Percentiles rank a stretch among this genome's conserved stretches.
phyloP scores from a whole-genome alignment of 495 filamentous ascomycete genomes.

The Gamarada debralockiae region DNA sequence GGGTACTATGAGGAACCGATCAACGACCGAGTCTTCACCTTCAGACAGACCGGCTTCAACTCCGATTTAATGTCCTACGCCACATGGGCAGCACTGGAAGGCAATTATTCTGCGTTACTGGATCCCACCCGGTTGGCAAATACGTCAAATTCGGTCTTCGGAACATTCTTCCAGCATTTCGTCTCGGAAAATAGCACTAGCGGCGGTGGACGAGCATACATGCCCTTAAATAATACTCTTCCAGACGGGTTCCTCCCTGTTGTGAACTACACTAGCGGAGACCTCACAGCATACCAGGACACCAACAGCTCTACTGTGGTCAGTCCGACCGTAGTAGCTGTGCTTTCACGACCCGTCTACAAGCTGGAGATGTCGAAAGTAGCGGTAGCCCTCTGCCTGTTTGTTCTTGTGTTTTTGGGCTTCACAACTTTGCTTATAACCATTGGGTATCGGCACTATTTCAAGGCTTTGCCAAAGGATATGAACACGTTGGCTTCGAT shows the following conservation, averaged over 20 bases:
- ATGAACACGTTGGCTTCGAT: not conserved
- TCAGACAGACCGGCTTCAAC: constrained; percentile 33
- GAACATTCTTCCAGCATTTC: constrained; percentile 37
- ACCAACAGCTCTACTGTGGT: not conserved
- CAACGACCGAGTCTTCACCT: constrained; percentile 34
- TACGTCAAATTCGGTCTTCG: constrained; percentile 29
- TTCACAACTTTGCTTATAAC: not conserved
- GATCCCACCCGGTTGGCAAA: constrained; percentile 19
- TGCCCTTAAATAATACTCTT: too few relatives aligned
- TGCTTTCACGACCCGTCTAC: not conserved
- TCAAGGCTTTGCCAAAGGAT: not conserved
- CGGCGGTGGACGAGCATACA: too few relatives aligned
- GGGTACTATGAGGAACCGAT: constrained; percentile 23
- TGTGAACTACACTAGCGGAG: too few relatives aligned
- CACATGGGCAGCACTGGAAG: constrained; percentile 28
- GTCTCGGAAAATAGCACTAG: constrained; percentile 6
- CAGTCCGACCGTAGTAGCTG: not conserved
- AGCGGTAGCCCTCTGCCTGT: not conserved
- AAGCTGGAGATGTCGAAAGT: not conserved
- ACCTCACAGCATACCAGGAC: not conserved
- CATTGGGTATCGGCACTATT: not conserved
- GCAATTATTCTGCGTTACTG: constrained; percentile 27
- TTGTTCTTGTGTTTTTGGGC: not conserved
- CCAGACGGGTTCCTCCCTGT: too few relatives aligned
- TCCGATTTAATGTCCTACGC: constrained; percentile 38